Evolutionary conservation across 1,284 basidiomycete species (phyloP), one percentile per base, ranked within the genome.

Genomic region (Cutaneotrichosporon cutaneum): DNA sequence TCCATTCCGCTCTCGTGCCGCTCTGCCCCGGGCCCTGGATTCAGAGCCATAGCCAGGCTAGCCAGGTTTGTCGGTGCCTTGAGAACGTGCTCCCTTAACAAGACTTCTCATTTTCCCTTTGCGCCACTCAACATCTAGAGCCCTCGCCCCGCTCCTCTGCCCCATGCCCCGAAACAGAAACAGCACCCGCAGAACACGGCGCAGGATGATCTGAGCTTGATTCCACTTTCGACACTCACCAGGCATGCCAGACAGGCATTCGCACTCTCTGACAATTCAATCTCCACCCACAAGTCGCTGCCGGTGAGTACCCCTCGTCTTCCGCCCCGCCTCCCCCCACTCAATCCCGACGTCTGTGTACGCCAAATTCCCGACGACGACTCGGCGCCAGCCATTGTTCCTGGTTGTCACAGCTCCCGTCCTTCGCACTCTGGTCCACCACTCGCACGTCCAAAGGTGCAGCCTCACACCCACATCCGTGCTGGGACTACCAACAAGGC

Each of bases 1-100:
- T 42, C 39, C 39, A 42, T 42, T 42, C 39, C 39, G 39, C 39
- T n/a, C 39, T 42, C 39, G n/a, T 42, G 39, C 39, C 39, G 16
- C 39, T n/a, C 18, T n/a, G 7, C n/a, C 4, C 4, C n/a, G 6
- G 9, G 7, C 39, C 16, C 18, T 42, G 18, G 39, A 18, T n/a
- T 42, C 39, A n/a, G 16, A 5, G 4, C 39, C 6, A n/a, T 9
- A 8, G 39, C 39, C 39, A 13, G 35, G 13, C 11, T 36, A 16
- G 14, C 4, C 35, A 10, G 30, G 30, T 9, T 30, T 30, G 30
- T 30, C 30, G 30, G 39, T 42, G 18, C 39, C 39, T 42, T 42
- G 18, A 36, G 35, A 36, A 42, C 39, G 39, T 42, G 39, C 18
- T 42, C 18, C 18, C 16, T n/a, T 42, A n/a, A n/a, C n/a, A n/a